Percentiles rank a stretch among this genome's conserved stretches.
Conservation (phyloP, 495 filamentous ascomycete genomes). For the Penicillium odoratum region DNA sequence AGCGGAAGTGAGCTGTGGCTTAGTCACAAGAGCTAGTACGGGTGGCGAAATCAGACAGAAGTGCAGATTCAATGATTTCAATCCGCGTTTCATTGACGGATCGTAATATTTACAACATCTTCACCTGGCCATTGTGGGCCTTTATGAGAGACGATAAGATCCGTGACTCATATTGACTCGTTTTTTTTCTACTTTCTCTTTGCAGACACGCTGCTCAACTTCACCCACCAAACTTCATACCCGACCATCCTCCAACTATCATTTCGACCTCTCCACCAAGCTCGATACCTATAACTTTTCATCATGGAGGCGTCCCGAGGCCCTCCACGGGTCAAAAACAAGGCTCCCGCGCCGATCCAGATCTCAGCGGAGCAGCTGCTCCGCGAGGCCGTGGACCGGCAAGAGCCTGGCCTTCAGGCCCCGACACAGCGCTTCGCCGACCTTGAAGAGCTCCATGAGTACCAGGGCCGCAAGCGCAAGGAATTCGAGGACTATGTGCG, state of each 20-base stretch:
- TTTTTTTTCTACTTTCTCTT: background rate
- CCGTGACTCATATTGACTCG: background rate
- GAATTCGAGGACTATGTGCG: conserved; percentile 98
- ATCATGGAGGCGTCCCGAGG: conserved; percentile 91
- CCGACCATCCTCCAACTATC: background rate
- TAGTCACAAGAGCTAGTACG: conserved; percentile 23
- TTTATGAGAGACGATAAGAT: conserved; percentile 1
- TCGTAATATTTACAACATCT: conserved; percentile 4
- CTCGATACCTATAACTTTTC: conserved; percentile 8
- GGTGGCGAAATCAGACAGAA: conserved; percentile 19
- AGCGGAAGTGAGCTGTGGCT: conserved; percentile 14
- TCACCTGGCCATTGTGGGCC: background rate
- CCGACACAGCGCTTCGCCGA: conserved; percentile 95
- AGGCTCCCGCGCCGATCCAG: conserved; percentile 84
- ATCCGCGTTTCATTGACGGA: conserved; percentile 1
- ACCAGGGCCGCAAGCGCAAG: conserved; percentile 90
- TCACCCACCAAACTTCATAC: background rate
- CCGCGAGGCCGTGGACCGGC: conserved; percentile 95
- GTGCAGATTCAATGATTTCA: conserved; percentile 20
- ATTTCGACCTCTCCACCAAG: background rate
- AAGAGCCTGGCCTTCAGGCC: conserved; percentile 83
- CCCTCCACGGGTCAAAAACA: conserved; percentile 96
- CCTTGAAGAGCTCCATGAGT: conserved; percentile 97
- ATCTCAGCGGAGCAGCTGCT: conserved; percentile 97
- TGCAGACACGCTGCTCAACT: background rate